phyloP scores from a whole-genome alignment of 2,329 filamentous ascomycete genomes.

The Pseudohalonectria lignicola region DNA sequence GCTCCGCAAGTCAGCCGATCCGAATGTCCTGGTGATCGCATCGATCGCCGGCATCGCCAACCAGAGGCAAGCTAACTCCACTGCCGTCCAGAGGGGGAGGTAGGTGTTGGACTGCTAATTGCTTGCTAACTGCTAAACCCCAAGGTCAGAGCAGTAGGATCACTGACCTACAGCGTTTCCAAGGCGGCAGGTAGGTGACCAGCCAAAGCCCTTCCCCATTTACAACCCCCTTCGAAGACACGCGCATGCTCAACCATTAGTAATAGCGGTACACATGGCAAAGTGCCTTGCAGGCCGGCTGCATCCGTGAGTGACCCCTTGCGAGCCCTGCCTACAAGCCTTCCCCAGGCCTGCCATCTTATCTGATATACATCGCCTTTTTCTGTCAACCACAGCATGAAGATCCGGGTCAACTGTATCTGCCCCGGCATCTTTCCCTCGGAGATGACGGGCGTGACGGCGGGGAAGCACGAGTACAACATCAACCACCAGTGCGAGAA shows the following conservation, averaged over 20 bases:
- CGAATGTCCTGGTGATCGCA: constrained; percentile 15
- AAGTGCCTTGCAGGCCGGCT: constrained; percentile 9
- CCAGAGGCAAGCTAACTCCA: constrained; percentile 10
- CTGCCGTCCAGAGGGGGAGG: too few species aligned
- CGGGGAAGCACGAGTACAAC: constrained; percentile 10
- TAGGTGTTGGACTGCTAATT: too few species aligned
- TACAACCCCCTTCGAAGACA: too few species aligned
- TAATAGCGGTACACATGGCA: constrained; percentile 9
- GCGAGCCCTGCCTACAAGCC: not conserved
- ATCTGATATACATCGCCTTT: not conserved
- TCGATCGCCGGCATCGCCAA: constrained; percentile 14
- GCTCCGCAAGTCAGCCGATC: constrained; percentile 12
- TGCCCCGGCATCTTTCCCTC: constrained; percentile 13
- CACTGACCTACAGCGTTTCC: constrained; percentile 13
- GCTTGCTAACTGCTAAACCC: too few species aligned
- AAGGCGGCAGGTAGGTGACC: constrained; percentile 12
- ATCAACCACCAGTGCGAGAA: constrained; percentile 11
- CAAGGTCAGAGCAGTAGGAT: constrained; percentile 8
- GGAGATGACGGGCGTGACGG: constrained; percentile 10
- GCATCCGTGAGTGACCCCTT: constrained; percentile 10
- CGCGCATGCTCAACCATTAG: too few species aligned
- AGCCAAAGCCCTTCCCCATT: too few species aligned
- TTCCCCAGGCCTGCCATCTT: not conserved
- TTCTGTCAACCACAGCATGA: constrained; percentile 7
- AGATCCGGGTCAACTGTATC: constrained; percentile 14